Evolutionary conservation across 805 yeast genomes (phyloP).

Genomic region (Teunomyces lycoperdinae): DNA sequence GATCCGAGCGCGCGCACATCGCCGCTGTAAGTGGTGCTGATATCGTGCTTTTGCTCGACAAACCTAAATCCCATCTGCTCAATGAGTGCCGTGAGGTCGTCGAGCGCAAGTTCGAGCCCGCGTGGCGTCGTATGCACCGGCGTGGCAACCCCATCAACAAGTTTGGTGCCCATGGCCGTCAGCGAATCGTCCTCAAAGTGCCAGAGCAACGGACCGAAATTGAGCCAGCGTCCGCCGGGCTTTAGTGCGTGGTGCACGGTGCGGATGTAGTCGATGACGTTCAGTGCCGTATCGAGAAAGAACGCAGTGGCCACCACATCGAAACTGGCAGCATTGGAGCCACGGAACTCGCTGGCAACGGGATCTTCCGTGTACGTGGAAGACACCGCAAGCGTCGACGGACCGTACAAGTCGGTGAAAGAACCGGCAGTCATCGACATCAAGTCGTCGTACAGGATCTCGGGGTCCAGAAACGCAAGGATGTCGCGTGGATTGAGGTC

Average conservation of each 20-base stretch:
- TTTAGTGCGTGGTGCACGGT: conserved; percentile 47
- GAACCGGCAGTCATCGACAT: conserved; percentile 77
- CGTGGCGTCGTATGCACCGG: conserved; percentile 34
- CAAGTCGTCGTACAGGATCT: conserved; percentile 44
- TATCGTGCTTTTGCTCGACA: conserved; percentile 38
- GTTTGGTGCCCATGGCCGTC: conserved; percentile 15
- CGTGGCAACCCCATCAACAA: conserved; percentile 18
- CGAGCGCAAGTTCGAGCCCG: conserved; percentile 60
- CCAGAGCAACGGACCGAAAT: conserved; percentile 71
- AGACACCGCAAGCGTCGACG: conserved; percentile 32
- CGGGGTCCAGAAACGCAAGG: conserved; percentile 32
- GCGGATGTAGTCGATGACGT: conserved; percentile 54
- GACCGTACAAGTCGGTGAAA: conserved; percentile 65
- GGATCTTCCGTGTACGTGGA: conserved; percentile 37
- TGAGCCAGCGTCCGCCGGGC: conserved; percentile 54
- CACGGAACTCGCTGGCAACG: conserved; percentile 41
- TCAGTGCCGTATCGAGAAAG: conserved; percentile 63
- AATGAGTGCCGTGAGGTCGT: conserved; percentile 50
- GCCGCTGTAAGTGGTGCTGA: conserved; percentile 52
- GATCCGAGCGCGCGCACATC: conserved; percentile 51
- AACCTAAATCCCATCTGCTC: conserved; percentile 51
- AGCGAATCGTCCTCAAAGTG: conserved; percentile 58
- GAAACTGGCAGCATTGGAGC: conserved; percentile 34
- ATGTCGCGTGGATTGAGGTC: conserved; percentile 47
- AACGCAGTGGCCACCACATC: conserved; percentile 54